Evolutionary conservation across 495 filamentous ascomycete species (phyloP).

Genomic region (Trichoderma virens): DNA sequence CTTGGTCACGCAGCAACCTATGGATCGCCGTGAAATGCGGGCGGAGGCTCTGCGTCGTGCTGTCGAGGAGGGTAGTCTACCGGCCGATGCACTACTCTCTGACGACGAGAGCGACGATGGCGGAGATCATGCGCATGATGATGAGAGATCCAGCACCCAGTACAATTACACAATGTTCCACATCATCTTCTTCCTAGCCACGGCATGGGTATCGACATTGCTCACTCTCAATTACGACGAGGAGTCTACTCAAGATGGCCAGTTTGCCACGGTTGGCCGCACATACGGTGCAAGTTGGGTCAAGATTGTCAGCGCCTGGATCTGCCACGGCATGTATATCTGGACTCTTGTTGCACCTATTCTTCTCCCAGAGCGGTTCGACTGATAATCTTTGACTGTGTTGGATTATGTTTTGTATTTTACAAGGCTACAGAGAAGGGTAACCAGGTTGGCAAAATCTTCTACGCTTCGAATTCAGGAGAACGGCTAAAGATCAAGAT

Average conservation of each 20-base stretch:
- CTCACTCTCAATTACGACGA: conserved; percentile 76
- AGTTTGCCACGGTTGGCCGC: conserved; percentile 85
- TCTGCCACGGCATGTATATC: conserved; percentile 87
- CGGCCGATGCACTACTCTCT: conserved; percentile 81
- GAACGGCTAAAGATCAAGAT: background rate
- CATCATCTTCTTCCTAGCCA: conserved; percentile 94
- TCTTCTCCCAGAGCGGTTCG: conserved; percentile 80
- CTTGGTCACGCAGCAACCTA: conserved; percentile 83
- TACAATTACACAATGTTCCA: conserved; percentile 97
- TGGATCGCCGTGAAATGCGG: conserved; percentile 78
- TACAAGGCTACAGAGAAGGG: no score
- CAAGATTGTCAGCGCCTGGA: conserved; percentile 97
- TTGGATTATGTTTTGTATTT: background rate
- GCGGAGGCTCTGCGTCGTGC: conserved; percentile 83
- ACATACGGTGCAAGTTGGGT: conserved; percentile 99
- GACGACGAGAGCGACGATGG: conserved; percentile 62
- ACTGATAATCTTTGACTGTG: conserved; percentile 25
- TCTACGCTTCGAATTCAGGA: no score
- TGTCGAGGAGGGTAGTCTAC: conserved; percentile 82
- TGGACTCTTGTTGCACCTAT: conserved; percentile 90
- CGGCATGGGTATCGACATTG: conserved; percentile 89
- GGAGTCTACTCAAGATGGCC: conserved; percentile 43
- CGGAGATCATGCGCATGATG: conserved; percentile 60
- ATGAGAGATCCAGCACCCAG: conserved; percentile 82
- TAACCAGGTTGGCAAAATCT: no score